Percentiles rank a stretch among this genome's conserved stretches.
These are phyloP conservation scores for Cercospora janseana DNA, from an alignment of 2,329 filamentous ascomycete species.

Conservation along the genomic window DNA sequence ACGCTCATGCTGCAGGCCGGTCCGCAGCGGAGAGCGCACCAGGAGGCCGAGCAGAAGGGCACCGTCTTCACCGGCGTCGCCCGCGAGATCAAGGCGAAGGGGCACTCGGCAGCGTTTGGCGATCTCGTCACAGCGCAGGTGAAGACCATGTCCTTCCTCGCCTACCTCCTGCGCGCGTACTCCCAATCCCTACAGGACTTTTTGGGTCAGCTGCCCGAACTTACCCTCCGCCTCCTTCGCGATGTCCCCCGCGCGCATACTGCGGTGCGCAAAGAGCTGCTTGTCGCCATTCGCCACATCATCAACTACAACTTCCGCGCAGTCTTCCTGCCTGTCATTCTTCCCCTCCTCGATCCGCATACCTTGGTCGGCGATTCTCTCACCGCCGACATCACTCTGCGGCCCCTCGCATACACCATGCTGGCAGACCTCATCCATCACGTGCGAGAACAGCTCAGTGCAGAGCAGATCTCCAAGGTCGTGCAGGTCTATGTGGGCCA, in stretches of 20 bases:
- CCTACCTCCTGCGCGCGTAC: conserved; percentile 86
- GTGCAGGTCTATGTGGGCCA: conserved; percentile 98
- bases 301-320: conserved; percentile 98
- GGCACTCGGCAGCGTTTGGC: conserved; percentile 70
- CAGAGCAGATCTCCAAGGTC: conserved; percentile 90
- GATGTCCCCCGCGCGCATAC: conserved; percentile 96
- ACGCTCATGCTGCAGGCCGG: conserved; percentile 86
- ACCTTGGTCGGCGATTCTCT: conserved; percentile 93
- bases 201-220: conserved; percentile 76
- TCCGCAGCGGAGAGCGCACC: conserved; percentile 88
- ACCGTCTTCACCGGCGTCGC: conserved; percentile 91
- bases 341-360: conserved; percentile 88
- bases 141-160: conserved; percentile 98
- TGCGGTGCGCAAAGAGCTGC: conserved; percentile 84
- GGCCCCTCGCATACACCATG: conserved; percentile 96
- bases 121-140: conserved; percentile 98
- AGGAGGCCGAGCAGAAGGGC: conserved; percentile 73
- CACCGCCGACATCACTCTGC: conserved; percentile 94
- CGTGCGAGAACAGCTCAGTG: conserved; percentile 81
- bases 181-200: conserved; percentile 86
- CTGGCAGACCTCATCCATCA: conserved; percentile 97
- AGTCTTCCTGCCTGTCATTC: conserved; percentile 91
- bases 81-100: conserved; percentile 83
- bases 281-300: conserved; percentile 95
- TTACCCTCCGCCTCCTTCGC: conserved; percentile 85